phyloP scores from a whole-genome alignment of 495 filamentous ascomycete genomes.

The Rostrohypoxylon terebratum region DNA sequence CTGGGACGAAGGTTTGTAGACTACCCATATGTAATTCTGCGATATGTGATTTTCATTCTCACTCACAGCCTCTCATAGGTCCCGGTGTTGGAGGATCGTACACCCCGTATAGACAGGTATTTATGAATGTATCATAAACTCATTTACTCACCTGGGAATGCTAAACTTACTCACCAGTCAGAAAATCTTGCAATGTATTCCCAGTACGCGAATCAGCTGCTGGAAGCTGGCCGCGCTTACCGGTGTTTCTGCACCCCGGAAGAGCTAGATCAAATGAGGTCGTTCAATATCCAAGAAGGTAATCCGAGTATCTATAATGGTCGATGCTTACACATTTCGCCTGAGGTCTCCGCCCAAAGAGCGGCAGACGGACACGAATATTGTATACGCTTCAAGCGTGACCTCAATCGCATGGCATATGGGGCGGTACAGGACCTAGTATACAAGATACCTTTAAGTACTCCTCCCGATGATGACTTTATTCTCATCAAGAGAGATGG shows the following conservation, averaged over 20 bases:
- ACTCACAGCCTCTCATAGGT: slow-evolving; percentile 60
- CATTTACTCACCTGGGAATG: not conserved
- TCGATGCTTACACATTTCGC: slow-evolving; percentile 73
- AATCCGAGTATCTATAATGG: slow-evolving; percentile 79
- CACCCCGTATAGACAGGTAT: slow-evolving; percentile 88
- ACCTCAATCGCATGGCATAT: slow-evolving; percentile 67
- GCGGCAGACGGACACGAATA: slow-evolving; percentile 76
- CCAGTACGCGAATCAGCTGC: slow-evolving; percentile 75
- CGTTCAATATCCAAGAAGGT: slow-evolving; percentile 68
- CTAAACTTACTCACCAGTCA: slow-evolving; percentile 66
- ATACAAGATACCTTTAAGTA: slow-evolving; percentile 70
- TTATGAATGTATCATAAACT: not conserved
- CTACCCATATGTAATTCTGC: too few relatives aligned
- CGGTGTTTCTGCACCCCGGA: slow-evolving; percentile 90
- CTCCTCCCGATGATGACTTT: slow-evolving; percentile 62
- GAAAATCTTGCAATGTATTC: slow-evolving; percentile 81
- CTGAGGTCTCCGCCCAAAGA: slow-evolving; percentile 74
- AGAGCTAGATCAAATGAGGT: slow-evolving; percentile 72
- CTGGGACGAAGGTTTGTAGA: slow-evolving; percentile 87
- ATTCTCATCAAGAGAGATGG: slow-evolving; percentile 92
- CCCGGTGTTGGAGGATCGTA: slow-evolving; percentile 81
- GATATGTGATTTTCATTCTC: slow-evolving; percentile 21
- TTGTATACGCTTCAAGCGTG: slow-evolving; percentile 79
- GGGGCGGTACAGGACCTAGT: slow-evolving; percentile 82
- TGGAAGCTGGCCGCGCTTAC: slow-evolving; percentile 81